phyloP scores from a whole-genome alignment of 2,329 filamentous ascomycete species.

The Pseudonectria foliicola region DNA sequence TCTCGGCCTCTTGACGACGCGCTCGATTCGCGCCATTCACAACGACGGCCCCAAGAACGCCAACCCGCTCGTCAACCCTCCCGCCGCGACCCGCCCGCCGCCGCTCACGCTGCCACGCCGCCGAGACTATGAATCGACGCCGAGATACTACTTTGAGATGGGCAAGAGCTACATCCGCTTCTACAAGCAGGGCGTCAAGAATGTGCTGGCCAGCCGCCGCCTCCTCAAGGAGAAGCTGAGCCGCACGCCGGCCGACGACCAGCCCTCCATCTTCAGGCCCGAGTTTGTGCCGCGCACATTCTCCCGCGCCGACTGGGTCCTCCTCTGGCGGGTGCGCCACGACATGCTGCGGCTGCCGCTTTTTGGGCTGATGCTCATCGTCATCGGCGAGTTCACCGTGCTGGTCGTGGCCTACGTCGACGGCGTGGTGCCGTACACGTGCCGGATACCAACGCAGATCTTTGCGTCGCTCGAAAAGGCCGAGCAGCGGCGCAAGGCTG shows the following conservation, averaged over 20 bases:
- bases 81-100: slow-evolving; percentile 64
- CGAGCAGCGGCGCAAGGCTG: slow-evolving; percentile 43
- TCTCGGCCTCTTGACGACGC: slow-evolving; percentile 5
- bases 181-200: slow-evolving; percentile 79
- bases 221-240: slow-evolving; percentile 39
- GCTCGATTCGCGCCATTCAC: slow-evolving; percentile 18
- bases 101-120: slow-evolving; percentile 56
- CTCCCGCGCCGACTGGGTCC: slow-evolving; percentile 63
- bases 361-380: slow-evolving; percentile 66
- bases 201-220: slow-evolving; percentile 61
- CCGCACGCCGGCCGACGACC: slow-evolving; percentile 47
- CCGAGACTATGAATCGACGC: slow-evolving; percentile 25
- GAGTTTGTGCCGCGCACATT: slow-evolving; percentile 27
- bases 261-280: slow-evolving; percentile 33
- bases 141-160: slow-evolving; percentile 47
- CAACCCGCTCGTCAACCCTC: slow-evolving; percentile 57
- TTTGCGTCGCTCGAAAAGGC: slow-evolving; percentile 46
- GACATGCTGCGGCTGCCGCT: slow-evolving; percentile 73
- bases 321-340: slow-evolving; percentile 58
- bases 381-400: slow-evolving; percentile 84
- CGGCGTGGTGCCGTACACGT: slow-evolving; percentile 68
- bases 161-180: slow-evolving; percentile 75
- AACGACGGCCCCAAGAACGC: slow-evolving; percentile 21
- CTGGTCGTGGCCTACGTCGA: slow-evolving; percentile 67
- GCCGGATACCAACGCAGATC: slow-evolving; percentile 73